phyloP scores from a whole-genome alignment of 2,329 filamentous ascomycete species.

The Pseudogymnoascus sp. region DNA sequence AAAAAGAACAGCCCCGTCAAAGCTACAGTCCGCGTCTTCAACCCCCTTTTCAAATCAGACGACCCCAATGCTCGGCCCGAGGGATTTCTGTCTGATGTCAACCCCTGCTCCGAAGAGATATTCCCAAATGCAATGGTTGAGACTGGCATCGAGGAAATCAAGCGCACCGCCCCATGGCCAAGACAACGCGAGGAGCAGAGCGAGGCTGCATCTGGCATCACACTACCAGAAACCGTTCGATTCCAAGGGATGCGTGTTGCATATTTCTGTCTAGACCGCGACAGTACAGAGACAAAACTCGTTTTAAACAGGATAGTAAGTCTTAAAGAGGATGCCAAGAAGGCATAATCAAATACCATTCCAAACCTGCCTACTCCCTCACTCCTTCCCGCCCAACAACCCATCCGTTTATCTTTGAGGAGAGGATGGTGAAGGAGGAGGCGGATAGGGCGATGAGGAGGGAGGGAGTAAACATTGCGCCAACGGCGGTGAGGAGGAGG shows the following conservation, averaged over 20 bases:
- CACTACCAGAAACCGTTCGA: conserved; percentile 64
- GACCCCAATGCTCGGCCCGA: conserved; percentile 69
- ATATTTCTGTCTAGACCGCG: conserved; percentile 58
- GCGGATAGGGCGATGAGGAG: conserved; percentile 14
- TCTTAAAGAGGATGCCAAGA: background rate
- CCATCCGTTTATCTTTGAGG: conserved; percentile 6
- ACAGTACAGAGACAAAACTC: conserved; percentile 67
- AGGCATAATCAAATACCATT: background rate
- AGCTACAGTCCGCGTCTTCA: conserved; percentile 70
- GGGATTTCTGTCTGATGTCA: conserved; percentile 76
- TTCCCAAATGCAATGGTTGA: conserved; percentile 73
- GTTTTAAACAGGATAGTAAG: conserved; percentile 84
- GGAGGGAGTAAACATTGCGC: conserved; percentile 10
- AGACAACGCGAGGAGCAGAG: conserved; percentile 51
- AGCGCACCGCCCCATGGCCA: conserved; percentile 67
- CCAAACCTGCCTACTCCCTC: background rate
- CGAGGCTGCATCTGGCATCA: conserved; percentile 53
- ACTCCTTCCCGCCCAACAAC: background rate
- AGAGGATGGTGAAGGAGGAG: conserved; percentile 20
- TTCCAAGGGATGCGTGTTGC: conserved; percentile 81
- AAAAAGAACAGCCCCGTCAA: conserved; percentile 47
- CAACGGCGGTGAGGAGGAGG: conserved; percentile 9
- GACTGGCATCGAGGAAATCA: conserved; percentile 71
- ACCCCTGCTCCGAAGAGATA: conserved; percentile 73
- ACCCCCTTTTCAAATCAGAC: conserved; percentile 76